Conservation (phyloP, 371 early-diverging fungal species). For the Antonospora locustae region DNA sequence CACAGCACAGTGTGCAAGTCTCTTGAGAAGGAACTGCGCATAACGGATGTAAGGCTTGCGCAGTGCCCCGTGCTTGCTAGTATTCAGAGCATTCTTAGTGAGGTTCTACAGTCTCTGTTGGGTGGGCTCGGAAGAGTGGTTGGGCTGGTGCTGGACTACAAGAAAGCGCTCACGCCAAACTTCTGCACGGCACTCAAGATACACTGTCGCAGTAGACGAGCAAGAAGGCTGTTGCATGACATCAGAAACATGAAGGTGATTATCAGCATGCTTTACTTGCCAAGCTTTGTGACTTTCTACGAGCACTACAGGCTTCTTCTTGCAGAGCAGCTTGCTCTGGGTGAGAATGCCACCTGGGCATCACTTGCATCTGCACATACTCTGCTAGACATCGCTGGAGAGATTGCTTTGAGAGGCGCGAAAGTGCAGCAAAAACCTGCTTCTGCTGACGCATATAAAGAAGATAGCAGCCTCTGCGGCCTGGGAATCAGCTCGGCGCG, state of each 20-base stretch:
- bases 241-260: background rate
- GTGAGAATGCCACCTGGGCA: too few relatives aligned
- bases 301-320: too few relatives aligned
- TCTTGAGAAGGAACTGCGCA: conserved; percentile 16
- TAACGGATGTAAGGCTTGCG: conserved; percentile 20
- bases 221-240: background rate
- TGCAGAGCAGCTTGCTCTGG: too few relatives aligned
- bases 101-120: conserved; percentile 24
- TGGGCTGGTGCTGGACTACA: background rate
- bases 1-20: conserved; percentile 25
- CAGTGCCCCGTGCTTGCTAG: conserved; percentile 9
- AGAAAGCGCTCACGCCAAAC: background rate
- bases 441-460: too few relatives aligned
- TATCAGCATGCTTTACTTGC: background rate
- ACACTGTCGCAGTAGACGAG: background rate
- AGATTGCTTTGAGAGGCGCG: too few relatives aligned
- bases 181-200: background rate
- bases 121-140: background rate
- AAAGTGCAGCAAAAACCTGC: too few relatives aligned
- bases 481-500: too few relatives aligned
- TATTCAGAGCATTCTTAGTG: conserved; percentile 24
- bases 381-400: too few relatives aligned
- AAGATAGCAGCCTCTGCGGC: too few relatives aligned
- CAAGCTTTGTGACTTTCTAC: too few relatives aligned
- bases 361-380: too few relatives aligned